Percentiles rank a stretch among this genome's conserved stretches.
These are phyloP conservation scores for Durotheca rogersii DNA, from an alignment of 495 filamentous ascomycete genomes.

Conservation along the genomic window DNA sequence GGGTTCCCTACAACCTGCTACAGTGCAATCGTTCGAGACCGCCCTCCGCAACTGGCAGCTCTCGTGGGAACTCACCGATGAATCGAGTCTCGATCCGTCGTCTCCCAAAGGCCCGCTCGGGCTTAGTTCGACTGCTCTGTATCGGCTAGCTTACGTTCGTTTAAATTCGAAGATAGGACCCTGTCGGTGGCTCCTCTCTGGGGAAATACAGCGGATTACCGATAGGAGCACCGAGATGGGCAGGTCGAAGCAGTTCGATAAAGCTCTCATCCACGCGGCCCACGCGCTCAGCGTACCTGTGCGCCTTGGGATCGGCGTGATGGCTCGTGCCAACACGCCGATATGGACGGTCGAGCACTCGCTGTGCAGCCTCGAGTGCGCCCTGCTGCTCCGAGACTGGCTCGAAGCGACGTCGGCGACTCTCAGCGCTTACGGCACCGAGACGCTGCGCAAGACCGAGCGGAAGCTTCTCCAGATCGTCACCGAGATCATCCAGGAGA, in stretches of 20 bases:
- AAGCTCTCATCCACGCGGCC: slow-evolving; percentile 54
- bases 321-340: slow-evolving; percentile 54
- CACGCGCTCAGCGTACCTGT: slow-evolving; percentile 58
- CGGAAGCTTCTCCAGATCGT: slow-evolving; percentile 11
- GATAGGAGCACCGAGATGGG: slow-evolving; percentile 44
- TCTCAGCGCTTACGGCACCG: slow-evolving; percentile 3
- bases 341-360: slow-evolving; percentile 57
- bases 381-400: slow-evolving; percentile 52
- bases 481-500: slow-evolving; percentile 16
- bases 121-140: slow-evolving; percentile 57
- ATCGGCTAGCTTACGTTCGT: slow-evolving; percentile 56
- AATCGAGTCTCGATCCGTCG: slow-evolving; percentile 55
- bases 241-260: slow-evolving; percentile 50
- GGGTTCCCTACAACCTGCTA: slow-evolving; percentile 37
- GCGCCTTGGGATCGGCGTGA: slow-evolving; percentile 54
- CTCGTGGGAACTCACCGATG: slow-evolving; percentile 54
- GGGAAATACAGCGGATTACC: slow-evolving; percentile 49
- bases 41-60: slow-evolving; percentile 53
- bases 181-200: slow-evolving; percentile 49
- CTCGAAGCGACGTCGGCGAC: slow-evolving; percentile 47
- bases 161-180: slow-evolving; percentile 51
- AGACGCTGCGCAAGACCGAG: slow-evolving; percentile 8
- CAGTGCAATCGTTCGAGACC: slow-evolving; percentile 23
- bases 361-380: slow-evolving; percentile 51
- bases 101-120: slow-evolving; percentile 55